Base-by-base conservation (phyloP, 2,329 filamentous ascomycete genomes). In the Curvularia spicifera region DNA sequence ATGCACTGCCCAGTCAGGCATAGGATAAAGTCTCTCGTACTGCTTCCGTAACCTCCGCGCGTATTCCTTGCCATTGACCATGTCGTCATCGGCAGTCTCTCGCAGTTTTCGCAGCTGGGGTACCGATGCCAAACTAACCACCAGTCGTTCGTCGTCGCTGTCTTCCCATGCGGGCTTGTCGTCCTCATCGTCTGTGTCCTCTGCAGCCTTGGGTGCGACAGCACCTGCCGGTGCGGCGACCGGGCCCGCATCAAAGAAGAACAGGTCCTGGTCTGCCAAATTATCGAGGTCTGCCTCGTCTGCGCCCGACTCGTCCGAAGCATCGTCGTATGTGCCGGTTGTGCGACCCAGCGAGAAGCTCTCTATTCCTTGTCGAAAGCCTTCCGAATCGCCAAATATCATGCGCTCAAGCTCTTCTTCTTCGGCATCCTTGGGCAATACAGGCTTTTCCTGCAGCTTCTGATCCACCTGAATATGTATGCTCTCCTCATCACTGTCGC, bases 141-240 rank as follows among this genome's bases (percentile, higher is more conserved):
- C 86, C 61, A 97, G 81, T 53, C 91, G 86, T 72, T 98, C 95
- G 72, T 99, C 95, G 70, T 99, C 95, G 76, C 93, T 98, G 75
- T 99, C 95, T 67, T 93, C 88, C 95, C 95, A 99, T 1, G 87
- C 91, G 2, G 89, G 83, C 20, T 81, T 80, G 37, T 75, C 75
- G 4, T 70, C 67, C 24, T 76, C 66, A 18, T 76, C 74, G 20
- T 78, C 77, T 33, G 75, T 77, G 31, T 78, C 79, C 1, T 56
- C 67, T 22, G 76, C 72, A 22, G 81, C 76, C 1, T 79, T 78
- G 10, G 74, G 73, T 35, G 78, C 76, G 4, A 75, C 72, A 20
- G 77, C 74, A 45, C 77, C 74, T 55, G 78, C 73, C 47, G 74
- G 73, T 64, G 78, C 74, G 61, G 81, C 68, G 46, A 76, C 69